A percentile compares a stretch with the other conserved stretches of the same genome.
Conservation (phyloP, 345 rosid species). For the Trapa bicornis region DNA sequence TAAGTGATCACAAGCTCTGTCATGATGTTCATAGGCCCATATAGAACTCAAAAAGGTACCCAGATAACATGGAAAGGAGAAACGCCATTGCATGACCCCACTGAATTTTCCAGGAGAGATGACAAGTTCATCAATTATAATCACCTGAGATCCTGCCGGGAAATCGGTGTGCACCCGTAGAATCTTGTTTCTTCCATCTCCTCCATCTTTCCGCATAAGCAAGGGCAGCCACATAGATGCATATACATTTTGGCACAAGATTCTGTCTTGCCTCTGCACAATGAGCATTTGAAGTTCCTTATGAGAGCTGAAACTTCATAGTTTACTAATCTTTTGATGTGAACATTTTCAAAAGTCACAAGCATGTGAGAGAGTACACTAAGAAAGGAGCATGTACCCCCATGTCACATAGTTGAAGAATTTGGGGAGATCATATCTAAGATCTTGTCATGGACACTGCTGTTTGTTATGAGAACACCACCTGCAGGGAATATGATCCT, state of each 20-base stretch:
- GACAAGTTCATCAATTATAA: neutral
- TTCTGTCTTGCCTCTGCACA: neutral
- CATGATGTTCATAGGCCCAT: too few species aligned
- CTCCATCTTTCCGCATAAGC: neutral
- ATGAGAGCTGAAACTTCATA: neutral
- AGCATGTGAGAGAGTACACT: neutral
- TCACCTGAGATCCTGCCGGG: neutral
- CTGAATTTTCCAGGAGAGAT: neutral
- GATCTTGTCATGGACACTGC: conserved; percentile 35
- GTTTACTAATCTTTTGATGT: neutral
- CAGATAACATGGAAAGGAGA: neutral
- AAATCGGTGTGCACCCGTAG: neutral
- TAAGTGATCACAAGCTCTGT: neutral
- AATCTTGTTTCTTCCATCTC: neutral
- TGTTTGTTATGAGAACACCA: conserved; percentile 58
- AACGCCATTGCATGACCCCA: neutral
- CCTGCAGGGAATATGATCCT: conserved; percentile 43
- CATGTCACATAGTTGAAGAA: conserved; percentile 13
- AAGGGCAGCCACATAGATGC: neutral
- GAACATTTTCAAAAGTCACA: neutral
- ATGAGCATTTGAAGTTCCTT: neutral
- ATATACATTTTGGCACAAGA: neutral
- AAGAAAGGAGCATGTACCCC: neutral
- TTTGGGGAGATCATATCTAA: conserved; percentile 36
- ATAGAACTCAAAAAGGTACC: too few species aligned